Evolutionary conservation across 257 asterid genomes (phyloP), one percentile per base, ranked within the genome.

Genomic region (Solanum habrochaites): DNA sequence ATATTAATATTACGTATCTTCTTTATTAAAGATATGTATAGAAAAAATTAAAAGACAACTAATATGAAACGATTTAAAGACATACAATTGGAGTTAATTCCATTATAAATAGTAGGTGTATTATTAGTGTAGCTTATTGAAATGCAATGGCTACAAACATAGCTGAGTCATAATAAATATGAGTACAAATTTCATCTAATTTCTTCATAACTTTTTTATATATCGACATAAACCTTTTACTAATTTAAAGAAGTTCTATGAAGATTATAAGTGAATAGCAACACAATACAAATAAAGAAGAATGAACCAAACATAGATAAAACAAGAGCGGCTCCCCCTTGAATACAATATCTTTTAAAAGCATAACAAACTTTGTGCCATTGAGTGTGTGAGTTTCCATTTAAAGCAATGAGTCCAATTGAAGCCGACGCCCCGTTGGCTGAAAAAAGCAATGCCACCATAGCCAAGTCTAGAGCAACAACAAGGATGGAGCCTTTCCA

Each of bases 311-410:
- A 29, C 80, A 84, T 75, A 70, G 91, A 89, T 21, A 89, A 15
- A 9, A 25, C 83, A 11, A 84, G 52, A 35, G 91, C 86, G 6
- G 84, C 88, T 45, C 87, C 87, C 13, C 64, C 87, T 12, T 86
- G 90, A 8, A 47, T 23, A 72, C 91, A 89, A 58, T 83, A 87
- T 39, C 82, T 87, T 8, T n/a, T 86, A 37, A 87, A 87, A 32
- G 56, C 77, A 13, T 82, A 27, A 82, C 91, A 89, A 8, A 89
- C 91, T 52, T 87, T 89, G 23, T 87, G 85, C 90, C 91, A 89
- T 11, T 40, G 86, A 1, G 87, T 67, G 37, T 74, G 89, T 4
- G 90, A 72, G 78, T 89, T 89, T 5, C 91, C 90, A 27, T 86
- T 23, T 31, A 85, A 85, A 16, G 90, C 91, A 8, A 89, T 82